Evolutionary conservation across 352 stramenopile genomes (phyloP).

Genomic region (Phytophthora nicotianae): DNA sequence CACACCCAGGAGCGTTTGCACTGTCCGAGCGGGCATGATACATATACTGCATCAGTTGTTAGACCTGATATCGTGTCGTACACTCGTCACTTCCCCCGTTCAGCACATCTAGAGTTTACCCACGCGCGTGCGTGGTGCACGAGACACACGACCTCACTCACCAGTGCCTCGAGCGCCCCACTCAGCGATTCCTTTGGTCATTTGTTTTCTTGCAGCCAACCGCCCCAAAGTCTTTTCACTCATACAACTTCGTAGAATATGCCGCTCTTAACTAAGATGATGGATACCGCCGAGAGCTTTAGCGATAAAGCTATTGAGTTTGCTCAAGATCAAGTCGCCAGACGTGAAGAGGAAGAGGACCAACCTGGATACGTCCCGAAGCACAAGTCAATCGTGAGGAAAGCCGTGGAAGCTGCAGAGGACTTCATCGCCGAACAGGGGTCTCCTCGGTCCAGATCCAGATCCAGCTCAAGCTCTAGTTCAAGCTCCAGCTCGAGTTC

Average conservation of each 20-base stretch:
- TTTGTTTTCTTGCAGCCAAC: background rate
- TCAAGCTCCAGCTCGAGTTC: conserved; percentile 7
- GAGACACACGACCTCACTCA: background rate
- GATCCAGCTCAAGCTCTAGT: conserved; percentile 4
- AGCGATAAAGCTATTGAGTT: conserved; percentile 25
- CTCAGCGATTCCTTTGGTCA: background rate
- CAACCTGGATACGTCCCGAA: conserved; percentile 8
- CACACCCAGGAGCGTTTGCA: no score
- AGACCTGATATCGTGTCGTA: no score
- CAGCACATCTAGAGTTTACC: no score
- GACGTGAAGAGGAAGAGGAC: conserved; percentile 11
- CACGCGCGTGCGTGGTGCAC: no score
- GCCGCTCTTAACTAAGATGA: background rate
- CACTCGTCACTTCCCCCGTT: no score
- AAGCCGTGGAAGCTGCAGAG: conserved; percentile 5
- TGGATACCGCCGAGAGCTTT: conserved; percentile 9
- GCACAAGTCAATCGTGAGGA: conserved; percentile 20
- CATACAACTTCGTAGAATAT: background rate
- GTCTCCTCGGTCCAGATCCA: background rate
- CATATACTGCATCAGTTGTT: no score
- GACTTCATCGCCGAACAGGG: conserved; percentile 19
- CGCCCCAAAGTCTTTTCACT: background rate
- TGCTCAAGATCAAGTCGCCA: conserved; percentile 22
- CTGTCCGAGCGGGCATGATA: no score
- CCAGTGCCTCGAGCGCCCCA: background rate